A percentile compares a stretch with the other conserved stretches of the same genome.
Evolutionary conservation across 1,284 basidiomycete genomes (phyloP).

Genomic region (Ustilago cynodontis): DNA sequence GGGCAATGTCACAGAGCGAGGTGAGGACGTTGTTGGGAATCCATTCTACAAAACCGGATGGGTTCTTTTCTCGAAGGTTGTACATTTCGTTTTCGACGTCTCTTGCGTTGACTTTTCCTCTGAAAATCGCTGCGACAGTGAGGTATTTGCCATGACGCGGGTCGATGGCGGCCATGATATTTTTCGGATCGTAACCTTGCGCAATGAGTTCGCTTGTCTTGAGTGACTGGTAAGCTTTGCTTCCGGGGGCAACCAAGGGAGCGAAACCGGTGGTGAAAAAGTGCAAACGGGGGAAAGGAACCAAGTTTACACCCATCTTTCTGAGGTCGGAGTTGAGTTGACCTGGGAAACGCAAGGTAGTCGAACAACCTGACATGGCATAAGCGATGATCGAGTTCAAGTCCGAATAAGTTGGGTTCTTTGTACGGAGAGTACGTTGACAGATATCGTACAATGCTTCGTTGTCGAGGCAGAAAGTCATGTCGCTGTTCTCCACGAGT

Average conservation of each 20-base stretch:
- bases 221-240: constrained; percentile 73
- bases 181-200: constrained; percentile 67
- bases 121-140: constrained; percentile 92
- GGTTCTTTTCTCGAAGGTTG: constrained; percentile 65
- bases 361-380: constrained; percentile 98
- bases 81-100: constrained; percentile 71
- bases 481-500: constrained; percentile 86
- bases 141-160: constrained; percentile 84
- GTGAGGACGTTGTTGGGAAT: constrained; percentile 70
- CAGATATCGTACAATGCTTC: constrained; percentile 93
- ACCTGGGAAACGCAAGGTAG: constrained; percentile 94
- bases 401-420: constrained; percentile 70
- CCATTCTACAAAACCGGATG: constrained; percentile 68
- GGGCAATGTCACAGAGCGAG: constrained; percentile 67
- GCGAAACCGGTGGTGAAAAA: constrained; percentile 70
- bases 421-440: constrained; percentile 79
- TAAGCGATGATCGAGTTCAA: constrained; percentile 83
- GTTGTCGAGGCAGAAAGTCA: constrained; percentile 92
- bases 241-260: constrained; percentile 66
- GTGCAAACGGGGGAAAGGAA: constrained; percentile 71
- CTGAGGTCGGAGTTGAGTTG: constrained; percentile 93
- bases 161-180: constrained; percentile 80
- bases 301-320: constrained; percentile 90
- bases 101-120: constrained; percentile 72
- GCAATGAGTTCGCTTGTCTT: constrained; percentile 65